Evolutionary conservation across 129 eudicot species (phyloP).

Genomic region (Saussurea involucrata): DNA sequence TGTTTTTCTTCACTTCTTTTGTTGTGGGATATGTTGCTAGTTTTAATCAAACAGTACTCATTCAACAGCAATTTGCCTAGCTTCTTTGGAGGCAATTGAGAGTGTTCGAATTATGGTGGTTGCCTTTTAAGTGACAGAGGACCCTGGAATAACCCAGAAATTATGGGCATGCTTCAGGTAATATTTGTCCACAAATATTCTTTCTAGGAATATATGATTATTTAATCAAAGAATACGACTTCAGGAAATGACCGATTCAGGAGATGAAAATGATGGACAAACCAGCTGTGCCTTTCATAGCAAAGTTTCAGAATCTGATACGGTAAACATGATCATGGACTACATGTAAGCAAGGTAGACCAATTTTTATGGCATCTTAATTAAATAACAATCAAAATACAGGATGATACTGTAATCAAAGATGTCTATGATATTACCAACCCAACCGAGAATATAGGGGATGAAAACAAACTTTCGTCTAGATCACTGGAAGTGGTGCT

Average conservation of each 20-base stretch:
- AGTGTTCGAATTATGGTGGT: constrained; percentile 48
- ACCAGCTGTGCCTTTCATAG: neutral
- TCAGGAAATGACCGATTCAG: neutral
- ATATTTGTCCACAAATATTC: neutral
- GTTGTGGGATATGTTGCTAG: neutral
- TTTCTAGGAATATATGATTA: neutral
- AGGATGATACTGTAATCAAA: neutral
- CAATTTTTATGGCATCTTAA: neutral
- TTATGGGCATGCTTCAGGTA: constrained; percentile 40
- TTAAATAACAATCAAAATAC: neutral
- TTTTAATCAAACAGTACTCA: neutral
- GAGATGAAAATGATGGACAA: neutral
- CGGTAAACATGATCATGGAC: neutral
- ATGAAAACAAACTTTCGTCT: neutral
- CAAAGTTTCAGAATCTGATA: neutral
- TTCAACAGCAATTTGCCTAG: constrained; percentile 48
- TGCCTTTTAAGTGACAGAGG: constrained; percentile 60
- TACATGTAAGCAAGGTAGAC: neutral
- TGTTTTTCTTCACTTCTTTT: no score
- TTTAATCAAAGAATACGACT: neutral
- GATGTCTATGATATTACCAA: neutral
- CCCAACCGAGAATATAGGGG: neutral
- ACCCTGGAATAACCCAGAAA: constrained; percentile 61
- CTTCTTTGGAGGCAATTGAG: constrained; percentile 60
- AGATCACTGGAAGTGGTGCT: neutral